Conservation (phyloP, 768 basidiomycete genomes). For the Mycena maculata region DNA sequence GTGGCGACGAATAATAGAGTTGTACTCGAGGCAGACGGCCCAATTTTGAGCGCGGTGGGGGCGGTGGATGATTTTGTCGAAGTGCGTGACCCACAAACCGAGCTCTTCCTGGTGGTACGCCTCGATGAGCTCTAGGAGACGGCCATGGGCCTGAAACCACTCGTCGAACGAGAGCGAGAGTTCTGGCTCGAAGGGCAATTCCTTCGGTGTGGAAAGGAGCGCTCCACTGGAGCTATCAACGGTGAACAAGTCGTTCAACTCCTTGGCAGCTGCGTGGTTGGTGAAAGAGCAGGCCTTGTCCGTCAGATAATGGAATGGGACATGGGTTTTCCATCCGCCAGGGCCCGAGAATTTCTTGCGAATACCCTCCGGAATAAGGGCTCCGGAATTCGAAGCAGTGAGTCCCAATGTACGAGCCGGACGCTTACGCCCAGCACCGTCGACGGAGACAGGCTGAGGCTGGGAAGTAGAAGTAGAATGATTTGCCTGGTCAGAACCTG, state of each 20-base stretch:
- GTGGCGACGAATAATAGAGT: slow-evolving; percentile 26
- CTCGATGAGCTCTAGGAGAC: slow-evolving; percentile 27
- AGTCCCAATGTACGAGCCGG: neutral
- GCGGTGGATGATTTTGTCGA: slow-evolving; percentile 15
- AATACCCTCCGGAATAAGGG: neutral
- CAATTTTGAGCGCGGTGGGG: slow-evolving; percentile 28
- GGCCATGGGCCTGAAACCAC: slow-evolving; percentile 38
- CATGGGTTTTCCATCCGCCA: slow-evolving; percentile 19
- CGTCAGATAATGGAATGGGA: too few relatives aligned
- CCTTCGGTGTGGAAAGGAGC: slow-evolving; percentile 16
- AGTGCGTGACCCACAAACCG: slow-evolving; percentile 31
- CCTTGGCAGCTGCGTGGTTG: slow-evolving; percentile 1
- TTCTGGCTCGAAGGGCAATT: slow-evolving; percentile 24
- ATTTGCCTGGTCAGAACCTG: too few relatives aligned
- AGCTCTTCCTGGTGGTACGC: slow-evolving; percentile 27
- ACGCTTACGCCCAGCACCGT: too few relatives aligned
- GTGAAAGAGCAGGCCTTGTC: slow-evolving; percentile 18
- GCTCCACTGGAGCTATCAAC: slow-evolving; percentile 11
- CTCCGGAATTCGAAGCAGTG: neutral
- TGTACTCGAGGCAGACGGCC: slow-evolving; percentile 32
- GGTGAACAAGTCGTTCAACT: neutral
- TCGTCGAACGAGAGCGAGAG: slow-evolving; percentile 34
- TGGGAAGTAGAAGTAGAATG: too few relatives aligned
- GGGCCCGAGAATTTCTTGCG: neutral
- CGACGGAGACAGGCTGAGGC: too few relatives aligned